Evolutionary conservation across 805 yeast species (phyloP).

Genomic region (Priceomyces haplophilus): DNA sequence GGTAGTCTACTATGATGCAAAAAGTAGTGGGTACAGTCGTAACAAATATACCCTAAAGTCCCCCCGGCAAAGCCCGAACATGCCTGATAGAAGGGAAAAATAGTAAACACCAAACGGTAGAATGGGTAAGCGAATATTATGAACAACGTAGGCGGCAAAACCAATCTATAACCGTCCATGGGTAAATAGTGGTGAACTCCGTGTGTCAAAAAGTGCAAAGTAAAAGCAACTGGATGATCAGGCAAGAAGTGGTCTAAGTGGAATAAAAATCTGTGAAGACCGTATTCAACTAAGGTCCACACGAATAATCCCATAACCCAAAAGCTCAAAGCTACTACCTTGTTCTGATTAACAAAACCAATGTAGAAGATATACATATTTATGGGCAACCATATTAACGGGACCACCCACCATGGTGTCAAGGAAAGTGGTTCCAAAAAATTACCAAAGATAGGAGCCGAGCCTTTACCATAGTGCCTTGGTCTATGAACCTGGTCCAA

Average conservation of each 20-base stretch:
- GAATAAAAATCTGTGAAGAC: conserved; percentile 86
- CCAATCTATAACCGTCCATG: conserved; percentile 90
- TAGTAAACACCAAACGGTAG: conserved; percentile 67
- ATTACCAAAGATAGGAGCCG: conserved; percentile 94
- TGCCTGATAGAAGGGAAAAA: conserved; percentile 81
- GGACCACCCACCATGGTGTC: conserved; percentile 95
- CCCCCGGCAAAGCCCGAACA: conserved; percentile 96
- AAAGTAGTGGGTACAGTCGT: conserved; percentile 92
- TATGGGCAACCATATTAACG: conserved; percentile 81
- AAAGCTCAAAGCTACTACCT: conserved; percentile 47
- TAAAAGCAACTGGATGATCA: conserved; percentile 66
- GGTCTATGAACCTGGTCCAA: conserved; percentile 97
- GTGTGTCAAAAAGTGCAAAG: conserved; percentile 86
- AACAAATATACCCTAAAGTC: conserved; percentile 84
- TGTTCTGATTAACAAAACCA: conserved; percentile 53
- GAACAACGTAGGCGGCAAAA: conserved; percentile 93
- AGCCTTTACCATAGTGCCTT: conserved; percentile 94
- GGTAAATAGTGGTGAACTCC: conserved; percentile 98
- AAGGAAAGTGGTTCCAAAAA: conserved; percentile 86
- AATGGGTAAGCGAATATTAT: conserved; percentile 72
- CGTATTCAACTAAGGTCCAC: conserved; percentile 92
- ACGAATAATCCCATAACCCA: conserved; percentile 81
- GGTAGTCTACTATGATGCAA: conserved; percentile 89
- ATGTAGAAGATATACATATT: conserved; percentile 59
- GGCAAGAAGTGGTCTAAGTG: conserved; percentile 89